phyloP scores from a whole-genome alignment of 768 basidiomycete genomes.

The Tephrocybe sp. region DNA sequence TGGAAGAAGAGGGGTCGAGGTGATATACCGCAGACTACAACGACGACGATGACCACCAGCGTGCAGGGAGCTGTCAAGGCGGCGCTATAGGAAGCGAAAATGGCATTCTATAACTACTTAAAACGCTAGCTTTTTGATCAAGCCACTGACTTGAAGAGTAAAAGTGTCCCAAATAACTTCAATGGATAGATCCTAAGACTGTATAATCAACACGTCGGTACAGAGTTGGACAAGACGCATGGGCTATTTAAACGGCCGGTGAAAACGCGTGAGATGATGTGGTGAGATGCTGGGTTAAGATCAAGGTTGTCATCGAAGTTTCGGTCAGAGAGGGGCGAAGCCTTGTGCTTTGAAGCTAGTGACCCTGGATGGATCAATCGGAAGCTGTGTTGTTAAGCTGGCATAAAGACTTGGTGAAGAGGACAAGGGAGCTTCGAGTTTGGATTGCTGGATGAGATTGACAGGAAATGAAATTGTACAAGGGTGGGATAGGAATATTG shows the following conservation, averaged over 20 bases:
- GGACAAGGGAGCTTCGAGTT: conserved; percentile 15
- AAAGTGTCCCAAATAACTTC: not conserved
- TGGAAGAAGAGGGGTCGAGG: not conserved
- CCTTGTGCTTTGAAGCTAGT: conserved; percentile 18
- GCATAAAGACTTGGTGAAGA: conserved; percentile 6
- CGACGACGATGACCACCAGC: not conserved
- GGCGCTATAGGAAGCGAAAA: conserved; percentile 6
- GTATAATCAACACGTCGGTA: not conserved
- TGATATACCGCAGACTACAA: not conserved
- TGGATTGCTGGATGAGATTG: conserved; percentile 16
- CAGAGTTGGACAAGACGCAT: not conserved
- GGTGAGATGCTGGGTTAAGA: conserved; percentile 22
- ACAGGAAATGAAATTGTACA: conserved; percentile 21
- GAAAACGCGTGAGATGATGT: conserved; percentile 18
- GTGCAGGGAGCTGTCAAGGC: conserved; percentile 1
- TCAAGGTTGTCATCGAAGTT: conserved; percentile 29
- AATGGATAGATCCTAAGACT: not conserved
- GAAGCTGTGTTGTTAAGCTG: conserved; percentile 2
- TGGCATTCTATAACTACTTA: not conserved
- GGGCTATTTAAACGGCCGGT: conserved; percentile 13
- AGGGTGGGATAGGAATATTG: conserved; percentile 13
- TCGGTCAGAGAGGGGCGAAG: conserved; percentile 12
- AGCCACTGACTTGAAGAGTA: not conserved
- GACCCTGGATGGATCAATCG: conserved; percentile 17
- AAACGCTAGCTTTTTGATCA: conserved; percentile 3